phyloP scores from a whole-genome alignment of 768 basidiomycete species.

The Tricholoma hemisulphureum region DNA sequence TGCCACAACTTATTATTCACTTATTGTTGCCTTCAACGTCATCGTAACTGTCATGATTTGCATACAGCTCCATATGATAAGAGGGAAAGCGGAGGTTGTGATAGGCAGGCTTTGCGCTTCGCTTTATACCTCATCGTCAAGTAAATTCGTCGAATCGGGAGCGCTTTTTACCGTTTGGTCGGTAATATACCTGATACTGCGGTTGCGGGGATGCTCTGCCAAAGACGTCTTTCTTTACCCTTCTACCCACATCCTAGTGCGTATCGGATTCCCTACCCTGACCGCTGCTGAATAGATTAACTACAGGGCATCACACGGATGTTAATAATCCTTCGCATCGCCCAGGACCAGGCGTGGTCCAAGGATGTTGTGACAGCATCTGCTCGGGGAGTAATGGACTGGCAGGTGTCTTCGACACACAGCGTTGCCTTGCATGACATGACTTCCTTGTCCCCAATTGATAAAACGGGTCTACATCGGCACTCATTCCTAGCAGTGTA shows the following conservation, averaged over 20 bases:
- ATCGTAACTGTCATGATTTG: constrained; percentile 28
- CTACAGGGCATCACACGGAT: constrained; percentile 19
- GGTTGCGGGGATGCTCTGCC: constrained; percentile 21
- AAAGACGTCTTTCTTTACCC: constrained; percentile 34
- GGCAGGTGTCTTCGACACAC: constrained; percentile 21
- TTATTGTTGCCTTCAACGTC: constrained; percentile 32
- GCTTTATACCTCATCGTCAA: constrained; percentile 36
- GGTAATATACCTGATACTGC: constrained; percentile 26
- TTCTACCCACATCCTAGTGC: constrained; percentile 30
- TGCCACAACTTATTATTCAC: constrained; percentile 26
- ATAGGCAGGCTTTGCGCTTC: constrained; percentile 35
- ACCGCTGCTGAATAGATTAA: background rate
- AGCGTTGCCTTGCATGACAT: constrained; percentile 19
- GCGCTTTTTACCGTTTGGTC: constrained; percentile 38
- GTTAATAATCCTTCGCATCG: constrained; percentile 19
- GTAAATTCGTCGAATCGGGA: constrained; percentile 41
- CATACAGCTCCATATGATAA: constrained; percentile 32
- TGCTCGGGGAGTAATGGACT: constrained; percentile 18
- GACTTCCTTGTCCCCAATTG: constrained; percentile 6
- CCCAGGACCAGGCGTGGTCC: constrained; percentile 24
- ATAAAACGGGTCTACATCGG: background rate
- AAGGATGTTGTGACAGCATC: constrained; percentile 17
- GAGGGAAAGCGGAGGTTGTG: constrained; percentile 32
- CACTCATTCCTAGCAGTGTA: background rate
- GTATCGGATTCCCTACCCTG: constrained; percentile 6